Evolutionary conservation across 108 stramenopile genomes (phyloP).

Genomic region (Epipyxis sp.): DNA sequence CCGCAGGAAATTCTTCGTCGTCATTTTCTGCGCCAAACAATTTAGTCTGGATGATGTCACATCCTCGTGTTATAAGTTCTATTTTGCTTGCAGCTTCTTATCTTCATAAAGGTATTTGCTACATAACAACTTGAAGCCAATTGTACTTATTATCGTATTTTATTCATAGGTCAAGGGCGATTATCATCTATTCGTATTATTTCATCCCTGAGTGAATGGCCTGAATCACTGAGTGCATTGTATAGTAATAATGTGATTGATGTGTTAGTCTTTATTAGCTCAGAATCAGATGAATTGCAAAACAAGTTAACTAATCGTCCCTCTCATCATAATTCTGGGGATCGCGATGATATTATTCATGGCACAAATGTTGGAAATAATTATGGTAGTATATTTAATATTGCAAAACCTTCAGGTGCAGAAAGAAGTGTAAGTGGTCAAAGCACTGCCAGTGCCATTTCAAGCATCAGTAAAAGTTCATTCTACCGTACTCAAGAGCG

Average conservation of each 20-base stretch:
- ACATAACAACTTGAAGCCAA: too few species aligned
- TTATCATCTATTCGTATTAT: constrained; percentile 6
- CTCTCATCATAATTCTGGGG: too few species aligned
- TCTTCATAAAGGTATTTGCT: background rate
- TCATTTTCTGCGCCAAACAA: background rate
- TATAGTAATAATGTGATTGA: constrained; percentile 16
- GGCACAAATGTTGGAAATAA: too few species aligned
- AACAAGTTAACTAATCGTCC: too few species aligned
- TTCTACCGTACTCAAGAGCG: background rate
- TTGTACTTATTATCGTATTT: too few species aligned
- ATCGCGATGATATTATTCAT: too few species aligned
- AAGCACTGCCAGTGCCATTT: background rate
- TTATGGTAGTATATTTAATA: too few species aligned
- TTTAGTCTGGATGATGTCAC: background rate
- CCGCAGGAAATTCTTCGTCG: background rate
- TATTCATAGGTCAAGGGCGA: constrained; percentile 5
- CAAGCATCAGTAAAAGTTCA: too few species aligned
- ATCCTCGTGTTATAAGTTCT: constrained; percentile 11
- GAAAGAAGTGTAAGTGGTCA: background rate
- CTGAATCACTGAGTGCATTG: constrained; percentile 8
- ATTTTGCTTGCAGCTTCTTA: background rate
- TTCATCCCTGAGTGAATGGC: constrained; percentile 2
- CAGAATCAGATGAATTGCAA: background rate
- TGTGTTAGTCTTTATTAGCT: background rate
- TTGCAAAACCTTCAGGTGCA: too few species aligned